Base-by-base conservation (phyloP, 2,329 filamentous ascomycete genomes). In the Tolypocladium endophyticum region DNA sequence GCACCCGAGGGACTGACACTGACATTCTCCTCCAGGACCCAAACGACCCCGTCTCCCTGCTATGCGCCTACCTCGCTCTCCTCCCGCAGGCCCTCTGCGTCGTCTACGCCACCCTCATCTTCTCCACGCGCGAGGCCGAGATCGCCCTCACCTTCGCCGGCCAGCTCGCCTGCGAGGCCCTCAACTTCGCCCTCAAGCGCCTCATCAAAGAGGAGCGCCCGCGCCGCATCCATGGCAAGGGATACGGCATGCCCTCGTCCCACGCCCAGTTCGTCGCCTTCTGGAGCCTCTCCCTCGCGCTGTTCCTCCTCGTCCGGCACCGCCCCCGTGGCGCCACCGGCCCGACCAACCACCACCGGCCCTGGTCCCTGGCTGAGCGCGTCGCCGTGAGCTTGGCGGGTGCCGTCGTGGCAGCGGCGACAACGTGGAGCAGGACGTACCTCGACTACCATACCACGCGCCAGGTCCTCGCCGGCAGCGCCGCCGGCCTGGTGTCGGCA, bases 211-310 rank as follows among this genome's bases (percentile, higher is more conserved):
- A 97, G 74, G 90, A 96, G 73, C 84, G 94, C 56, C 94, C 94
- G 35, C 83, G 81, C 63, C 88, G 88, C 84, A 87, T 79, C 81
- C 86, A 92, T 69, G 92, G 91, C 59, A 96, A 96, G 73, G 94
- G 94, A 64, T 99, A 99, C 71, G 95, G 94, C 67, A 99, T 99
- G 95, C 94, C 94, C 58, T 82, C 78, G 53, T 97, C 92, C 43
- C 94, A 99, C 76, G 89, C 94, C 11, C 94, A 99, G 77, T 99
- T 97, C 72, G 89, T 93, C 62, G 83, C 88, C 59, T 99, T 91
- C 79, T 97, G 96, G 82, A 88, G 90, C 60, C 77, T 96, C 60
- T 94, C 89, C 63, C 77, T 97, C 61, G 80, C 85, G 30, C 79
- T 99, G 25, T 97, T 97, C 77, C 81, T 99, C 53, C 81, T 96